Evolutionary conservation across 768 basidiomycete genomes (phyloP).

Genomic region (Tephrocybe sp.): DNA sequence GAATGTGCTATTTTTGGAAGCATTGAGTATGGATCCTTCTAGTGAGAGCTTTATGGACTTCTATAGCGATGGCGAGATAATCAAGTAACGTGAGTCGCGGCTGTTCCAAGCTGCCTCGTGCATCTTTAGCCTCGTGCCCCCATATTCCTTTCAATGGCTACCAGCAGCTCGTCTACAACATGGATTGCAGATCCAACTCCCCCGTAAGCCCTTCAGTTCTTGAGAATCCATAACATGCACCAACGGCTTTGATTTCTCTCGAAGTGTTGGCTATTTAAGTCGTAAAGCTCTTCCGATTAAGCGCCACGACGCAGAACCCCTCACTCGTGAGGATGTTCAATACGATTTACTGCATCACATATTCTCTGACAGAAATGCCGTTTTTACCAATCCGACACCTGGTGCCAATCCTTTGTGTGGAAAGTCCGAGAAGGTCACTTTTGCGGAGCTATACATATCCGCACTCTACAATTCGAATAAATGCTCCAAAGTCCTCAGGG

Average conservation of each 20-base stretch:
- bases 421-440: conserved; percentile 58
- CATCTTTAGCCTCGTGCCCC: conserved; percentile 27
- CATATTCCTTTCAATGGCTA: conserved; percentile 43
- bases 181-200: conserved; percentile 53
- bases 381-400: conserved; percentile 69
- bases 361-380: conserved; percentile 65
- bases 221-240: no score
- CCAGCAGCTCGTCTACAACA: conserved; percentile 28
- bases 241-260: conserved; percentile 11
- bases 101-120: conserved; percentile 15
- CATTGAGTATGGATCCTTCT: background rate
- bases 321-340: conserved; percentile 83
- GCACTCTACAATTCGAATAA: conserved; percentile 78
- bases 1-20: conserved; percentile 7
- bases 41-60: conserved; percentile 10
- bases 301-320: conserved; percentile 78
- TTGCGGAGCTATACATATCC: conserved; percentile 82
- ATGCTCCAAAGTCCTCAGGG: conserved; percentile 86
- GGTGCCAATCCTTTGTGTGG: conserved; percentile 44
- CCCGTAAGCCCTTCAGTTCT: conserved; percentile 43
- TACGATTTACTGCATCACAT: conserved; percentile 81
- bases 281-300: conserved; percentile 79
- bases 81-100: conserved; percentile 14
- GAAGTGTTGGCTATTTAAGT: conserved; percentile 59
- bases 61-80: conserved; percentile 20